phyloP scores from a whole-genome alignment of 768 basidiomycete species.

The Kwoniella dendrophila region DNA sequence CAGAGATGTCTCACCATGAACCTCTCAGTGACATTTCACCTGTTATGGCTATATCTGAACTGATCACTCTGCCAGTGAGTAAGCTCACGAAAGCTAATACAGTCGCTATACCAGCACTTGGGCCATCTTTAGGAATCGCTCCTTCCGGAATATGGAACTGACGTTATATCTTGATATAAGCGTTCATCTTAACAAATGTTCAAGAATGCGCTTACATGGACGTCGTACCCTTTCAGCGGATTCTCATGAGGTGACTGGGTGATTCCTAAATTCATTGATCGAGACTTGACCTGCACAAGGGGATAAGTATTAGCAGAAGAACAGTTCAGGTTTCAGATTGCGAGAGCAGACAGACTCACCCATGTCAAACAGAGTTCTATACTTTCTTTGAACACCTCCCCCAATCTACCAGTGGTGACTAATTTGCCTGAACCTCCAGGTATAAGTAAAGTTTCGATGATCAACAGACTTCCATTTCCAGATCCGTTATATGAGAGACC shows the following conservation, averaged over 20 bases:
- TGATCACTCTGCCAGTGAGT: slow-evolving; percentile 72
- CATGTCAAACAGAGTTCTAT: slow-evolving; percentile 87
- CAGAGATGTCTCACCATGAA: slow-evolving; percentile 32
- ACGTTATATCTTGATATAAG: background rate
- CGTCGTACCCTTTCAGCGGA: slow-evolving; percentile 71
- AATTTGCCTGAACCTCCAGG: slow-evolving; percentile 71
- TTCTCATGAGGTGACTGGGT: slow-evolving; percentile 22
- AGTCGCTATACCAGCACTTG: slow-evolving; percentile 87
- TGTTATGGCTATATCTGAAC: slow-evolving; percentile 79
- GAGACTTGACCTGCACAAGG: slow-evolving; percentile 63
- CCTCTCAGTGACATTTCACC: slow-evolving; percentile 75
- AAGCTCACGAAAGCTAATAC: slow-evolving; percentile 85
- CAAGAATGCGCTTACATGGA: slow-evolving; percentile 61
- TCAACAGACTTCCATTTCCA: slow-evolving; percentile 59
- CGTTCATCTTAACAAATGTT: background rate
- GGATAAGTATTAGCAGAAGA: background rate
- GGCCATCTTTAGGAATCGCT: slow-evolving; percentile 90
- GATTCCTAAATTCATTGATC: slow-evolving; percentile 57
- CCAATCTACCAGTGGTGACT: slow-evolving; percentile 79
- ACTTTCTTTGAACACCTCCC: slow-evolving; percentile 90
- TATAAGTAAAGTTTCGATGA: slow-evolving; percentile 78
- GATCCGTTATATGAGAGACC: slow-evolving; percentile 54
- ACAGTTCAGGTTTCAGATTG: background rate
- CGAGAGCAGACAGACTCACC: slow-evolving; percentile 61
- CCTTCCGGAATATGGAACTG: slow-evolving; percentile 65